Evolutionary conservation across 495 filamentous ascomycete species (phyloP).

Genomic region (Aspergillus homomorphus): DNA sequence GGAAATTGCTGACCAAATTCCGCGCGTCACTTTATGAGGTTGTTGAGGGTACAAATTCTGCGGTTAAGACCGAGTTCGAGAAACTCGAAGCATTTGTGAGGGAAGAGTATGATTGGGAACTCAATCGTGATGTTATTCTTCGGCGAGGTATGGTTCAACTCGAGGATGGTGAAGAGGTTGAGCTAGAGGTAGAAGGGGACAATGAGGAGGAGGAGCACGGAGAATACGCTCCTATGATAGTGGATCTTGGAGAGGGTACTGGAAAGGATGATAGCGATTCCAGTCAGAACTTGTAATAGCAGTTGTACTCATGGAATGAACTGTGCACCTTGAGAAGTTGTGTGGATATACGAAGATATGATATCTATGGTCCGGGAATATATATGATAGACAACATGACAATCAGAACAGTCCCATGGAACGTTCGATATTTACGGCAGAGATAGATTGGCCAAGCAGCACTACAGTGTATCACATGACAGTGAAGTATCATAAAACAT

Average conservation of each 20-base stretch:
- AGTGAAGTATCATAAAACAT: neutral
- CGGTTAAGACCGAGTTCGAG: conserved; percentile 51
- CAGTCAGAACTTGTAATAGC: neutral
- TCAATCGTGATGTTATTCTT: conserved; percentile 53
- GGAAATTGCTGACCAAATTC: conserved; percentile 53
- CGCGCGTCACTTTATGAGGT: conserved; percentile 43
- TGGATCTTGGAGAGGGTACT: conserved; percentile 50
- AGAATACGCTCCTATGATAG: conserved; percentile 81
- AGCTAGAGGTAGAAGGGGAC: conserved; percentile 69
- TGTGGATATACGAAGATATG: too few relatives aligned
- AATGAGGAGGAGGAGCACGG: conserved; percentile 82
- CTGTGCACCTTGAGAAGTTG: too few relatives aligned
- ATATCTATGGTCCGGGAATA: too few relatives aligned
- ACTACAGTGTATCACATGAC: neutral
- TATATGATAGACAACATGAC: neutral
- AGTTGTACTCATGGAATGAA: neutral
- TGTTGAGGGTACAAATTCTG: conserved; percentile 29
- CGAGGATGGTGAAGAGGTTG: conserved; percentile 75
- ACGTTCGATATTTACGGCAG: neutral
- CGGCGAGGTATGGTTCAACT: conserved; percentile 64
- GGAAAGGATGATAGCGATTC: neutral
- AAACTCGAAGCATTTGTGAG: conserved; percentile 55
- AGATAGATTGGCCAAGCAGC: neutral
- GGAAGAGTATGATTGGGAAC: conserved; percentile 61
- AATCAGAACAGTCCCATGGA: neutral